Conservation (phyloP, 257 asterid genomes). For the Echites panduratus region DNA sequence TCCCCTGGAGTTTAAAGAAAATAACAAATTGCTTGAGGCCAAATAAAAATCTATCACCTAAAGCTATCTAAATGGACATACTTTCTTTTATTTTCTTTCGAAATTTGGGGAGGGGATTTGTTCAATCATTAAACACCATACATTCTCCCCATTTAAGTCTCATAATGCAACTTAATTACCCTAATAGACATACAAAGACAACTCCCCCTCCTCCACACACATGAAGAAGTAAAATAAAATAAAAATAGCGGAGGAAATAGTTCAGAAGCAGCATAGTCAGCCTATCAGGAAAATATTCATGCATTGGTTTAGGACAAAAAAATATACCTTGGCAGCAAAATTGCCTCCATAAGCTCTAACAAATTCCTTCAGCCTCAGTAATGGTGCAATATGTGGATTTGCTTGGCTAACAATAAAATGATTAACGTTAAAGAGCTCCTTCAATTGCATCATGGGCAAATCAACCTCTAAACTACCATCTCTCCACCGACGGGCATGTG, state of each 20-base stretch:
- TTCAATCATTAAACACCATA: not conserved
- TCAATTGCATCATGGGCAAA: conserved; percentile 94
- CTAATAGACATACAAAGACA: not conserved
- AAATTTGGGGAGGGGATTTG: not conserved
- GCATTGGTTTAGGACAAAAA: not conserved
- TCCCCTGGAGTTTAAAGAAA: not conserved
- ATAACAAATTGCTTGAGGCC: not conserved
- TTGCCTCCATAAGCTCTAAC: conserved; percentile 87
- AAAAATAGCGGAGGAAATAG: not conserved
- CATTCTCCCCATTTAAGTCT: not conserved
- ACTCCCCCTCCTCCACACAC: too few species aligned
- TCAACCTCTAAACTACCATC: conserved; percentile 98
- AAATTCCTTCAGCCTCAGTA: conserved; percentile 79
- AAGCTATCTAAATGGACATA: not conserved
- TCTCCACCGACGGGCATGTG: conserved; percentile 83
- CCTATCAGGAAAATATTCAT: not conserved
- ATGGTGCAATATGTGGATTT: conserved; percentile 92
- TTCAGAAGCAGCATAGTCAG: not conserved
- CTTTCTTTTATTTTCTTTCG: not conserved
- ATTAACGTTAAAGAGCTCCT: conserved; percentile 92
- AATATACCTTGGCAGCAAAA: conserved; percentile 85
- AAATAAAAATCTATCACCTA: not conserved
- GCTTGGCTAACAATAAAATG: conserved; percentile 98
- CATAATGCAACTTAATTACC: not conserved
- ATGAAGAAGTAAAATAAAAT: too few species aligned